Evolutionary conservation across 768 basidiomycete species (phyloP).

Genomic region (Suillus subluteus): DNA sequence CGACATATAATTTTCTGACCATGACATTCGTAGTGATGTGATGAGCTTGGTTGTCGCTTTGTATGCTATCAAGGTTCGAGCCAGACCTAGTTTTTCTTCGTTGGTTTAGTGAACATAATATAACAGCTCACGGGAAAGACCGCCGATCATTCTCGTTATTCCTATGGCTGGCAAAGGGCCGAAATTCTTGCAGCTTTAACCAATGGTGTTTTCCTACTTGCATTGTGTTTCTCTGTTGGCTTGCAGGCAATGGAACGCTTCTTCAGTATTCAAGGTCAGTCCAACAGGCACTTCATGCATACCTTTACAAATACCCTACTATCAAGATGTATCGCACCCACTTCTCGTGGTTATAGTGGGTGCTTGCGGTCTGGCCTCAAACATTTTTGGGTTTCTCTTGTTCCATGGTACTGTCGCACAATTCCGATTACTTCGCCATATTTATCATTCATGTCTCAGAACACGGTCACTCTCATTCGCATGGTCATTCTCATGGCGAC

Average conservation of each 20-base stretch:
- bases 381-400: slow-evolving; percentile 89
- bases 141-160: slow-evolving; percentile 74
- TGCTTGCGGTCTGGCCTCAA: slow-evolving; percentile 84
- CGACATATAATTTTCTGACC: slow-evolving; percentile 17
- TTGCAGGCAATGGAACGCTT: slow-evolving; percentile 92
- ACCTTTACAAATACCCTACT: background rate
- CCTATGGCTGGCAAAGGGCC: slow-evolving; percentile 98
- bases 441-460: slow-evolving; percentile 16
- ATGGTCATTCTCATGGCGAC: slow-evolving; percentile 54
- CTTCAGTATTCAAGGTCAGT: slow-evolving; percentile 76
- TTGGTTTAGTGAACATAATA: background rate
- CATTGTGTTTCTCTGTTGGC: slow-evolving; percentile 93
- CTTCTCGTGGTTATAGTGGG: slow-evolving; percentile 90
- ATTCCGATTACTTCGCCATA: slow-evolving; percentile 13
- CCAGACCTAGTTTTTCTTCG: background rate
- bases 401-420: slow-evolving; percentile 76
- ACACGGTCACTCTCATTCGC: slow-evolving; percentile 69
- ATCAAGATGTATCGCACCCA: slow-evolving; percentile 84
- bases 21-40: slow-evolving; percentile 72
- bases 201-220: slow-evolving; percentile 96
- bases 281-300: background rate
- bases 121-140: slow-evolving; percentile 66
- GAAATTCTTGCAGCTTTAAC: slow-evolving; percentile 94
- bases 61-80: slow-evolving; percentile 84
- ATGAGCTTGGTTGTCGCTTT: slow-evolving; percentile 94